Evolutionary conservation across 495 filamentous ascomycete species (phyloP), one percentile per base, ranked within the genome.

Genomic region (Hyaloscypha variabilis): DNA sequence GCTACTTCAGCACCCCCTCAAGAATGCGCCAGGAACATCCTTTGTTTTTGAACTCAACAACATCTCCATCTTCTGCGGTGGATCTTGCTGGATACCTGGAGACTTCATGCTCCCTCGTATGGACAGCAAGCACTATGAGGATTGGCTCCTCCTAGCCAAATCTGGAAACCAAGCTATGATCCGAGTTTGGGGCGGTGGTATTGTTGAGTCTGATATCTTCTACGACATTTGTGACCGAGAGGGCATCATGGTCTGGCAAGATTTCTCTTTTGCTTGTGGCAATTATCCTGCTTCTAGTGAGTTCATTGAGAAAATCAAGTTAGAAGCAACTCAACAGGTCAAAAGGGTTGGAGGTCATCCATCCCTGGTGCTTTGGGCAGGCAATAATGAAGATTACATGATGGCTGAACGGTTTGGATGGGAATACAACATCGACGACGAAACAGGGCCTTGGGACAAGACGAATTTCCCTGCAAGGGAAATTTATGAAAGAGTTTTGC

Each of bases 361-460:
- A 0, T 91, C 85, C 3, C 83, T 96, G 66, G 87, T 89, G 5
- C 82, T 94, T 51, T 94, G 84, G 73, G 89, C 87, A 25, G 92
- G 92, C 8, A 94, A 94, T 75, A 96, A 96, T 70, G 92, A 96
- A 71, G 91, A 96, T 76, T 94, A 95, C 74, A 89, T 92, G 72
- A 83, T 92, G 28, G 82, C 87, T 55, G 90, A 94, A 69, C 78
- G 81, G 13, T 81, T 81, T 53, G 77, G 81, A 0, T 80, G 90
- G 28, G 81, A 82, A 19, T 90, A 90, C 72, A 72, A 89, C 70
- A 81, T 80, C 69, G 74, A 85, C 28, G 89, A 95, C 74, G 87
- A 88, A 69, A 89, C 91, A 0, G 75, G 88, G 39, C 87, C 79
- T 59, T 94, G 92, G 91, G 81, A 93, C 25, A 86, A 86, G 64